Evolutionary conservation across 2,329 filamentous ascomycete species (phyloP).

Genomic region (Daldinia sp.): DNA sequence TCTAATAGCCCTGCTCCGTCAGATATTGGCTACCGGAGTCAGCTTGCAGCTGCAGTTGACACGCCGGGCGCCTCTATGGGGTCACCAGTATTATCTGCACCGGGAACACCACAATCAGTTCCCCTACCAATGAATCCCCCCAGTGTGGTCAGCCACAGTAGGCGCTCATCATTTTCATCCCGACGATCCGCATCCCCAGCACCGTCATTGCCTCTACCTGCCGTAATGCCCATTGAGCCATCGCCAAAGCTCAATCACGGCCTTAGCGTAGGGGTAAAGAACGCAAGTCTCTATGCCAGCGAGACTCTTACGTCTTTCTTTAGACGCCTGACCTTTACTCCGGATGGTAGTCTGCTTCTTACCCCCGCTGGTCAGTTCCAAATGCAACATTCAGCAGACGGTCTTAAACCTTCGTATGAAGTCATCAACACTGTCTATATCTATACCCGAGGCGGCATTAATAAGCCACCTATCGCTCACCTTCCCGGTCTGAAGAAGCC

Average conservation of each 20-base stretch:
- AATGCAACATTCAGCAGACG: conserved; percentile 74
- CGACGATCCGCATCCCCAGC: conserved; percentile 92
- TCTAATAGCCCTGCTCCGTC: conserved; percentile 93
- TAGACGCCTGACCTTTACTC: conserved; percentile 90
- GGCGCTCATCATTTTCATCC: conserved; percentile 92
- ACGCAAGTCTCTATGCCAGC: conserved; percentile 92
- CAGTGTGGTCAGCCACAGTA: conserved; percentile 86
- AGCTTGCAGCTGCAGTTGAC: conserved; percentile 68
- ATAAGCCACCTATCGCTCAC: conserved; percentile 95
- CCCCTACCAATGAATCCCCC: conserved; percentile 97
- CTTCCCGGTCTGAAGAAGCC: conserved; percentile 98
- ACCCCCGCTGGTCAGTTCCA: conserved; percentile 97
- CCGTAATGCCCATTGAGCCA: conserved; percentile 92
- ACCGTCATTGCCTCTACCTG: conserved; percentile 91
- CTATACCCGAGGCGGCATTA: conserved; percentile 94
- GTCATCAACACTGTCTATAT: conserved; percentile 98
- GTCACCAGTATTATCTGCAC: conserved; percentile 90
- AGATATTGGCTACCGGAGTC: conserved; percentile 77
- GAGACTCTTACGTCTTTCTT: conserved; percentile 98
- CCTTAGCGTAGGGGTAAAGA: conserved; percentile 75
- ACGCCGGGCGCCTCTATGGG: conserved; percentile 69
- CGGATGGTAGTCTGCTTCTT: conserved; percentile 92
- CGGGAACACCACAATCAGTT: conserved; percentile 90
- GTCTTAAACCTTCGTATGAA: conserved; percentile 81
- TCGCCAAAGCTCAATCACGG: conserved; percentile 80